Base-by-base conservation (phyloP, 306 rosid genomes). In the Quercus parvula region DNA sequence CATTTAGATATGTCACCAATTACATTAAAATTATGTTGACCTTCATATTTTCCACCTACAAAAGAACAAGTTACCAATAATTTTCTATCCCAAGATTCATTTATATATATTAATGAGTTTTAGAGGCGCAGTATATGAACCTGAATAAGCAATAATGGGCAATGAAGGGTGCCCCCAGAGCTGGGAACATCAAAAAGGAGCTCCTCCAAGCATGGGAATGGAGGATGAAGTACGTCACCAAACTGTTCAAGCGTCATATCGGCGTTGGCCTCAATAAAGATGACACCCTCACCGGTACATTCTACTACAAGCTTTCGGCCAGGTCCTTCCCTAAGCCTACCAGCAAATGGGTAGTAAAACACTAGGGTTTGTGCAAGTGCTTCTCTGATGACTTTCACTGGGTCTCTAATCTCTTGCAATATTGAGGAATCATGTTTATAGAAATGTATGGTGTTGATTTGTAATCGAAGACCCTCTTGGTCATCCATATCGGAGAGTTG, bases 311-410 rank as follows among this genome's bases (percentile, higher is more conserved):
- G 44, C 44, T 35, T 35, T 35, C 9, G 9, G 44, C 44, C 44
- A 35, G 10, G 44, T 35, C 44, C 44, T 35, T 35, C 10, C 44
- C 44, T 35, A 35, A 35, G 44, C 44, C 44, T 35, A 6, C 88
- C 88, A 0, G 86, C 88, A 6, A 85, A 82, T 5, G 88, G 86
- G 61, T 85, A 85, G 79, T 85, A 85, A 31, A 71, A 79, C 70
- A 85, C 86, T 0, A 85, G 77, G 3, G 88, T 17, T 6, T 79
- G 27, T 13, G 82, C 73, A 56, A 85, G 22, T n/a, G 89, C 89
- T 28, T 82, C 71, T 15, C 76, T 63, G 19, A 85, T 82, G 35
- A 85, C 84, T 35, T 71, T 44, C 5, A 64, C 84, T 5, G 83
- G 84, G 62, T 83, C 86, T 58, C n/a, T 86, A 24, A 35, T 35